Percentiles rank a stretch among this genome's conserved stretches.
Conservation (phyloP, 208 protist genomes). For the Sergeia podlipaevii region DNA sequence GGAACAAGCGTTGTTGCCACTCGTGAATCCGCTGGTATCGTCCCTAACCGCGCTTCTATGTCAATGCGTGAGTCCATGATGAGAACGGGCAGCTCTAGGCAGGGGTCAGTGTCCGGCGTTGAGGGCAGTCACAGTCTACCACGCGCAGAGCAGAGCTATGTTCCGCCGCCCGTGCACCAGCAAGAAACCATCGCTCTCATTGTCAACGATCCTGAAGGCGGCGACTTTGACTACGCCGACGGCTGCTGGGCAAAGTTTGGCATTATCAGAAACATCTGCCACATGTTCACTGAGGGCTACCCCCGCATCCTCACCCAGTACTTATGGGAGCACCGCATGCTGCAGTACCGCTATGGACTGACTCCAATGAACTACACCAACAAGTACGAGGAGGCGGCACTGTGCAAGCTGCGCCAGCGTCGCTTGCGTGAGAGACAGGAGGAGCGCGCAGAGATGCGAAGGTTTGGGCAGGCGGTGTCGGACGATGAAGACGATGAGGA, state of each 20-base stretch:
- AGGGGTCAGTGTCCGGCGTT: not conserved
- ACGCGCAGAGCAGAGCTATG: conserved; percentile 9
- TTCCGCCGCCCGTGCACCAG: not conserved
- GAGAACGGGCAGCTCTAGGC: conserved; percentile 10
- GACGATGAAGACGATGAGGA: conserved; percentile 43
- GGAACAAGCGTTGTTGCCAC: conserved; percentile 40
- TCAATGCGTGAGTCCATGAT: conserved; percentile 14
- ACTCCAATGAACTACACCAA: conserved; percentile 73
- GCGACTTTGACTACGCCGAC: conserved; percentile 65
- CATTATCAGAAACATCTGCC: conserved; percentile 84
- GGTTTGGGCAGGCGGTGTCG: conserved; percentile 16
- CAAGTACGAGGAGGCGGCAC: conserved; percentile 73
- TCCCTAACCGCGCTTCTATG: conserved; percentile 51
- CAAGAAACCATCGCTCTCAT: conserved; percentile 39
- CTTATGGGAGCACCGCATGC: conserved; percentile 78
- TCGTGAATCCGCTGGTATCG: conserved; percentile 61
- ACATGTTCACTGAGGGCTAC: conserved; percentile 91
- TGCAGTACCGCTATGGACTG: conserved; percentile 75
- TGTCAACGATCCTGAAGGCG: conserved; percentile 82
- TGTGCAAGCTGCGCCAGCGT: conserved; percentile 55
- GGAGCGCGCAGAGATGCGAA: conserved; percentile 34
- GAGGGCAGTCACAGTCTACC: not conserved
- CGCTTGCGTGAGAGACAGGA: conserved; percentile 32
- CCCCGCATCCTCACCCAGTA: conserved; percentile 87
- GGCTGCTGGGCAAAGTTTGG: conserved; percentile 35